phyloP scores from a whole-genome alignment of 2,329 filamentous ascomycete genomes.

The Fusarium cicatricum region DNA sequence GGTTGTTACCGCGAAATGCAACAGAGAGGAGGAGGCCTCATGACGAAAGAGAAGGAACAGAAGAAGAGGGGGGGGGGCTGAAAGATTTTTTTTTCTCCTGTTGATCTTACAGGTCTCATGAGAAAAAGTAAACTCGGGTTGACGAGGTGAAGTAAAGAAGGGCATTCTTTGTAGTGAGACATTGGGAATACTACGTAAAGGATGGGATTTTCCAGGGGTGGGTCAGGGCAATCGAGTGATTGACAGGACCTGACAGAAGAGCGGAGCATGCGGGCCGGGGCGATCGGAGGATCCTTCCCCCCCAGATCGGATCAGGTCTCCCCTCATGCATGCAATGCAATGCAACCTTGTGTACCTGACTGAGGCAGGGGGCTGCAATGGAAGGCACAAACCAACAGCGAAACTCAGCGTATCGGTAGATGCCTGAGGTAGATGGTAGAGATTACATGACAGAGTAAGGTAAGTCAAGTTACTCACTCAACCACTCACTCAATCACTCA shows the following conservation, averaged over 20 bases:
- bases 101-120: not conserved
- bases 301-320: conserved; percentile 13
- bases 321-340: conserved; percentile 19
- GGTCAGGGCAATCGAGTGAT: not conserved
- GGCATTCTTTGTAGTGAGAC: conserved; percentile 12
- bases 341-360: conserved; percentile 14
- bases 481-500: not conserved
- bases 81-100: not conserved
- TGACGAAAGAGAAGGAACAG: too few species aligned
- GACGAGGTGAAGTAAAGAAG: conserved; percentile 16
- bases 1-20: too few species aligned
- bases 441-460: too few species aligned
- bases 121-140: conserved; percentile 6
- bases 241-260: too few species aligned
- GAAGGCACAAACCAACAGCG: conserved; percentile 21
- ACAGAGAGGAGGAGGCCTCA: too few species aligned
- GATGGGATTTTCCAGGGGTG: too few species aligned
- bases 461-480: not conserved
- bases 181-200: too few species aligned
- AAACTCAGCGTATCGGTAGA: too few species aligned
- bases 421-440: too few species aligned
- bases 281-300: conserved; percentile 8
- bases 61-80: not conserved
- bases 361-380: conserved; percentile 15
- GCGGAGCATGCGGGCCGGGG: conserved; percentile 1